phyloP scores from a whole-genome alignment of 345 rosid species.

The Eucalyptus globulus region DNA sequence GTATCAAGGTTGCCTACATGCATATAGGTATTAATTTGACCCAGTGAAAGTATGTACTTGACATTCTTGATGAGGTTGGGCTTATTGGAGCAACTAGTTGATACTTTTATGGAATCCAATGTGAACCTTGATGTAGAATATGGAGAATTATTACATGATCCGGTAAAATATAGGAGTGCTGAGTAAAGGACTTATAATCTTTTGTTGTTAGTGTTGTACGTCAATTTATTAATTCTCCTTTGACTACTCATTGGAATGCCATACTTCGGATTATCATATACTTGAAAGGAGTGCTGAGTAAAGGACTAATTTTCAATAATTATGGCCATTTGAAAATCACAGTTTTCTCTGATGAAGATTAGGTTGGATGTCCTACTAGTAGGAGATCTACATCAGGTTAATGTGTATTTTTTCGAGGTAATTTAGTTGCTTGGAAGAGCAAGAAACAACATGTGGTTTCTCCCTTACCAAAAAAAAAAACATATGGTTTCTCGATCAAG shows the following conservation, averaged over 20 bases:
- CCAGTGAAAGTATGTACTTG: neutral
- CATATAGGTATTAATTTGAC: neutral
- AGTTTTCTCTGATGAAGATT: too few relatives aligned
- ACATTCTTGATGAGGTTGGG: neutral
- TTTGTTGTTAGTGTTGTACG: neutral
- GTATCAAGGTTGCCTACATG: neutral
- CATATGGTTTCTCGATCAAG: too few relatives aligned
- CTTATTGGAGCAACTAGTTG: neutral
- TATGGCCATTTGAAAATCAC: neutral
- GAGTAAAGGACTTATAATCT: too few relatives aligned
- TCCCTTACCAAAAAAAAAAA: too few relatives aligned
- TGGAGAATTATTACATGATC: neutral
- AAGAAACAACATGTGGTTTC: too few relatives aligned
- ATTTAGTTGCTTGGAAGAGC: too few relatives aligned
- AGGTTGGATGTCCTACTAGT: too few relatives aligned
- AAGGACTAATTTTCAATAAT: too few relatives aligned
- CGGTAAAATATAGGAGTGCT: too few relatives aligned
- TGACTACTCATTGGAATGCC: neutral
- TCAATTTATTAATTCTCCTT: neutral
- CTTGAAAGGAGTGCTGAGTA: neutral
- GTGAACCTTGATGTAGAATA: neutral
- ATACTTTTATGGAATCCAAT: too few relatives aligned
- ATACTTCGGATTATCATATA: rapidly evolving
- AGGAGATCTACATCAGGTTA: too few relatives aligned
- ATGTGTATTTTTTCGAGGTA: too few relatives aligned